Conservation (phyloP, 2,329 filamentous ascomycete species). For the Didymella arachidicola region DNA sequence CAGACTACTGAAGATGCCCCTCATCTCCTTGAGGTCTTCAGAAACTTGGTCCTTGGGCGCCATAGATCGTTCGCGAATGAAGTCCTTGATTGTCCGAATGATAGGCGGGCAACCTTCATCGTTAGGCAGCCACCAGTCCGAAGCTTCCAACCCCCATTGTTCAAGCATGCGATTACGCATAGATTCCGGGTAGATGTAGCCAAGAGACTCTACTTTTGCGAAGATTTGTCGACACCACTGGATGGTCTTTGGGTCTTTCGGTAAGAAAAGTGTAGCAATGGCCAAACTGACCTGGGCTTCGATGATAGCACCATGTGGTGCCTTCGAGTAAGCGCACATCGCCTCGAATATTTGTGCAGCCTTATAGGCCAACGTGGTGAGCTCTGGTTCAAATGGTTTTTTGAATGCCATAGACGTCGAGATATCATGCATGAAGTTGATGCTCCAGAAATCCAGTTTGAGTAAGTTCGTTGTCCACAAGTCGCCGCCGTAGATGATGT, state of each 20-base stretch:
- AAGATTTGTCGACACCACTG: conserved; percentile 84
- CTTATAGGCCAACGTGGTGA: conserved; percentile 69
- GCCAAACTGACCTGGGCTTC: conserved; percentile 78
- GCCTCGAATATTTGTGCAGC: conserved; percentile 83
- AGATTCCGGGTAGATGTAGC: conserved; percentile 84
- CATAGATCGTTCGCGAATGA: conserved; percentile 78
- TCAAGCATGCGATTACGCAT: conserved; percentile 79
- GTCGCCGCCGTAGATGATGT: conserved; percentile 70
- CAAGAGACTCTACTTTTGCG: conserved; percentile 77
- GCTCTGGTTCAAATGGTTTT: conserved; percentile 60
- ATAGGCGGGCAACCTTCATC: conserved; percentile 77
- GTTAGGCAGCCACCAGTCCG: conserved; percentile 89
- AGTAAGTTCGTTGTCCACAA: conserved; percentile 79
- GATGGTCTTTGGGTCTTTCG: conserved; percentile 73
- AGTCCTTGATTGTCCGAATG: conserved; percentile 77
- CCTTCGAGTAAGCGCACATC: conserved; percentile 74
- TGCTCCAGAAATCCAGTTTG: conserved; percentile 77
- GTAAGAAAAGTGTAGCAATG: conserved; percentile 81
- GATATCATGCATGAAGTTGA: conserved; percentile 81
- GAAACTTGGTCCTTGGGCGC: conserved; percentile 58
- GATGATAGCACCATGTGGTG: conserved; percentile 74
- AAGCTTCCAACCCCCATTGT: conserved; percentile 75
- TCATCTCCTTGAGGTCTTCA: conserved; percentile 77
- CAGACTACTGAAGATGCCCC: conserved; percentile 66
- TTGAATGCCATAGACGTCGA: conserved; percentile 69